phyloP scores from a whole-genome alignment of 805 yeast genomes.

The Candida hispaniensis region DNA sequence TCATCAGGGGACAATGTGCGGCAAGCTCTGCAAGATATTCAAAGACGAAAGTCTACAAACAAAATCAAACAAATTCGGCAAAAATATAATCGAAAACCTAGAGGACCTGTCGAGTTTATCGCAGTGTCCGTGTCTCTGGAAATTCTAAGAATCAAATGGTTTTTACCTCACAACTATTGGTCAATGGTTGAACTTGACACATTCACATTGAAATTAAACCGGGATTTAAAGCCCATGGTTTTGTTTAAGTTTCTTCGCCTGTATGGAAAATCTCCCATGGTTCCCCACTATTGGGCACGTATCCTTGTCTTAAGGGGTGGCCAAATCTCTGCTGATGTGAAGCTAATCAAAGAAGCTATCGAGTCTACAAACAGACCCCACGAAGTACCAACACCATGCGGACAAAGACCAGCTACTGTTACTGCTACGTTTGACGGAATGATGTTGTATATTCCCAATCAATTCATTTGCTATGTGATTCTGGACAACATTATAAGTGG shows the following conservation, averaged over 20 bases:
- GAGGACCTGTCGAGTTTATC: slow-evolving; percentile 8
- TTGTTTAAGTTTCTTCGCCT: slow-evolving; percentile 10
- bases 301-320: slow-evolving; percentile 26
- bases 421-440: slow-evolving; percentile 27
- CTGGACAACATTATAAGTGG: slow-evolving; percentile 67
- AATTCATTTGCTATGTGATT: slow-evolving; percentile 63
- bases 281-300: slow-evolving; percentile 31
- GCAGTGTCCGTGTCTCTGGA: slow-evolving; percentile 1
- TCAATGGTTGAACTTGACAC: slow-evolving; percentile 13
- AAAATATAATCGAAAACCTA: not conserved
- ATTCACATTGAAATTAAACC: slow-evolving; percentile 5
- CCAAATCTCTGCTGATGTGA: slow-evolving; percentile 19
- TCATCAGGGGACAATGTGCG: no score
- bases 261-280: slow-evolving; percentile 30
- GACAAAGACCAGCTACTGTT: slow-evolving; percentile 20
- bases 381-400: slow-evolving; percentile 5
- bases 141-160: slow-evolving; percentile 13
- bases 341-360: slow-evolving; percentile 9
- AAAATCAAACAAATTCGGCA: slow-evolving; percentile 12
- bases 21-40: slow-evolving; percentile 9
- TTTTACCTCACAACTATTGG: slow-evolving; percentile 13
- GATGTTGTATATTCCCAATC: slow-evolving; percentile 48
- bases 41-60: slow-evolving; percentile 14
- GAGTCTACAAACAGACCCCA: slow-evolving; percentile 3
- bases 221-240: slow-evolving; percentile 6